phyloP scores from a whole-genome alignment of 2,329 filamentous ascomycete species.

The Amauroascus verrucosus region DNA sequence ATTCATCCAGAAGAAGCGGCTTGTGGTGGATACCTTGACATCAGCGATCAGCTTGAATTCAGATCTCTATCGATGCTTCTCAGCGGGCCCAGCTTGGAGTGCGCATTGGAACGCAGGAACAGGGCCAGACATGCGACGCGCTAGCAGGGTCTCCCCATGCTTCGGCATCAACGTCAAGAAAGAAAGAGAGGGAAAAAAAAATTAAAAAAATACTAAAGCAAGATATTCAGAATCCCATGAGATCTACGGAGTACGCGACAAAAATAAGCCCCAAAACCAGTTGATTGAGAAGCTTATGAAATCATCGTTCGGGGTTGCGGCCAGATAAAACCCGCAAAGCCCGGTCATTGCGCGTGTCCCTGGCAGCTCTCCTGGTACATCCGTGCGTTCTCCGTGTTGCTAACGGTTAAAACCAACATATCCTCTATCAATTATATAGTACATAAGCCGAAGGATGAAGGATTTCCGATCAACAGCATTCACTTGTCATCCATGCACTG shows the following conservation, averaged over 20 bases:
- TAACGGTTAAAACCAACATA: too few species aligned
- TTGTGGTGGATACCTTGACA: slow-evolving; percentile 1
- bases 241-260: too few species aligned
- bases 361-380: too few species aligned
- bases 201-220: too few species aligned
- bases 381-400: too few species aligned
- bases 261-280: too few species aligned
- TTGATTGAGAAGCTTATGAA: background rate
- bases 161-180: background rate
- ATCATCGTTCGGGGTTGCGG: too few species aligned
- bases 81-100: background rate
- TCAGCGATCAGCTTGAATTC: slow-evolving; percentile 1
- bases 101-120: background rate
- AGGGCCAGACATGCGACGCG: slow-evolving; percentile 1
- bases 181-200: background rate
- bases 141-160: slow-evolving; percentile 1
- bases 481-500: background rate
- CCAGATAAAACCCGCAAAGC: too few species aligned
- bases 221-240: too few species aligned
- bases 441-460: background rate
- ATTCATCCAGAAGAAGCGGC: background rate
- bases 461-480: background rate
- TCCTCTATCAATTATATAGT: too few species aligned
- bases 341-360: too few species aligned
- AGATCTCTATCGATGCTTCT: background rate